Conservation (phyloP, 495 filamentous ascomycete species). For the Lepraria neglecta region DNA sequence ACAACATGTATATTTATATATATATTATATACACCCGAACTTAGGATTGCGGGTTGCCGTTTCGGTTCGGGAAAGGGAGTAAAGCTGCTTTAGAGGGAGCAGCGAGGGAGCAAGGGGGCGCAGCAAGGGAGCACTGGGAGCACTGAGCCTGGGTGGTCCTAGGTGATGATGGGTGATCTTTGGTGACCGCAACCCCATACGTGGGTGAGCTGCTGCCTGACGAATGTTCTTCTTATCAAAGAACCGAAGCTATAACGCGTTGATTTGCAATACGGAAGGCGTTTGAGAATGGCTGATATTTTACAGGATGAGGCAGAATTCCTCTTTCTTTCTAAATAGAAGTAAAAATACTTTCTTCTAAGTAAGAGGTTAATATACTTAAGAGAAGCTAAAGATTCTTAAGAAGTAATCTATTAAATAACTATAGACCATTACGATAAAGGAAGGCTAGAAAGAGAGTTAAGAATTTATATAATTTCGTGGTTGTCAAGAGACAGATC, state of each 20-base stretch:
- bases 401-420: neutral
- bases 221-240: neutral
- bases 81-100: too few species aligned
- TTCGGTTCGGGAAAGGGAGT: too few species aligned
- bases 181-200: neutral
- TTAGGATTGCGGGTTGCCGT: too few species aligned
- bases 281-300: neutral
- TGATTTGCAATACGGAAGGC: neutral
- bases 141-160: too few species aligned
- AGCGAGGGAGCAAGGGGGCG: too few species aligned
- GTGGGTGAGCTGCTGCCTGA: neutral
- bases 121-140: too few species aligned
- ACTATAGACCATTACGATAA: neutral
- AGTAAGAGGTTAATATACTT: neutral
- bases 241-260: neutral
- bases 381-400: neutral
- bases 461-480: neutral
- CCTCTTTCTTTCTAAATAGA: neutral
- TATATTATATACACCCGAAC: too few species aligned
- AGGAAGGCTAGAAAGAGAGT: neutral
- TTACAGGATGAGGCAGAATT: neutral
- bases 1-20: too few species aligned
- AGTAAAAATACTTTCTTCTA: neutral
- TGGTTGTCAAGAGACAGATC: neutral
- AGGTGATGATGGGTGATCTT: neutral